Evolutionary conservation across 2,329 filamentous ascomycete species (phyloP).

Genomic region (Incumbomyces lentus): DNA sequence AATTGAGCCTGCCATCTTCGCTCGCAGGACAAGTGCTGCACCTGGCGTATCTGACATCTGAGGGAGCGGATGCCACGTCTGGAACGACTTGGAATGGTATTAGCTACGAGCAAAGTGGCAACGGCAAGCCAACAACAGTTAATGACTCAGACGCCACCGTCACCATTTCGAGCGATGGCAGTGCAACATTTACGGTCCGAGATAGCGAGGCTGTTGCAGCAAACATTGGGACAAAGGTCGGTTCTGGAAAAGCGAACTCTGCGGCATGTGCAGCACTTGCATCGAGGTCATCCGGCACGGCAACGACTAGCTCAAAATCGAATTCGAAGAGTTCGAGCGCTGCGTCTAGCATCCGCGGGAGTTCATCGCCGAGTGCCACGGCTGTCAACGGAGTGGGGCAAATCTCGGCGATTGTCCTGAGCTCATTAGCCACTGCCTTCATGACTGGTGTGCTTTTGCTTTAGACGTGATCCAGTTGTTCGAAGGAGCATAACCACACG

Average conservation of each 20-base stretch:
- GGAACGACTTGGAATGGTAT: slow-evolving; percentile 41
- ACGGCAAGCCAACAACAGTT: slow-evolving; percentile 31
- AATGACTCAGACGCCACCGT: slow-evolving; percentile 26
- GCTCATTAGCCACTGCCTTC: slow-evolving; percentile 10
- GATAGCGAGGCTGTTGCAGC: slow-evolving; percentile 40
- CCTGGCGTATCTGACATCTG: slow-evolving; percentile 38
- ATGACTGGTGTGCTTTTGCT: slow-evolving; percentile 13
- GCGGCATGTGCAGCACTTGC: slow-evolving; percentile 16
- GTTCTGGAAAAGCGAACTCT: slow-evolving; percentile 10
- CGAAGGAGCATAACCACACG: neutral
- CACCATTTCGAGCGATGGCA: slow-evolving; percentile 26
- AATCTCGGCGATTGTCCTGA: slow-evolving; percentile 16
- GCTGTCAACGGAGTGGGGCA: slow-evolving; percentile 13
- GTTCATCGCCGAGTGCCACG: slow-evolving; percentile 12
- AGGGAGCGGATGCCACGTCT: slow-evolving; percentile 34
- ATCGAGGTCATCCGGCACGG: slow-evolving; percentile 9
- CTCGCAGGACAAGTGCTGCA: slow-evolving; percentile 35
- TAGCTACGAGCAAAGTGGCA: slow-evolving; percentile 32
- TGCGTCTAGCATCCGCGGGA: slow-evolving; percentile 12
- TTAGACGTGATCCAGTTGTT: slow-evolving; percentile 1
- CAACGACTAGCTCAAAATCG: neutral
- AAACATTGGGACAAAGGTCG: slow-evolving; percentile 29
- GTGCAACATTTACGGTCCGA: slow-evolving; percentile 27
- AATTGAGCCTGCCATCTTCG: slow-evolving; percentile 29
- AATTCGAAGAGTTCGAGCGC: slow-evolving; percentile 4